Base-by-base conservation (phyloP, 306 rosid genomes). In the Corylus heterophylla region DNA sequence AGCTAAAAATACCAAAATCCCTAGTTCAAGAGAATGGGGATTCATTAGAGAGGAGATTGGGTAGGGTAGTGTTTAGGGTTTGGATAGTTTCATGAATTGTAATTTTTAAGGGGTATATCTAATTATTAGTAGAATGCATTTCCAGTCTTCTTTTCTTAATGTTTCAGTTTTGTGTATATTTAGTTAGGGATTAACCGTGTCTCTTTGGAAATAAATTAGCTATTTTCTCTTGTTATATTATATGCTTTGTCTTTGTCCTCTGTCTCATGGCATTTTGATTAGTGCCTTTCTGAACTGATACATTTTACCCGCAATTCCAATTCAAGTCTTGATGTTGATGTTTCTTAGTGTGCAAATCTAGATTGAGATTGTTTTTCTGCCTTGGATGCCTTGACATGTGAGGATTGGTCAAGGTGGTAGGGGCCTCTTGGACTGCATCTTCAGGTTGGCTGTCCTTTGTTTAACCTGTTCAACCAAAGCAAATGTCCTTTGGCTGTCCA, bases 131-230 rank as follows among this genome's bases (percentile, higher is more conserved):
- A 72, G 84, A 73, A 78, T 76, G 82, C 31, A 54, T 51, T 55
- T 54, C 42, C 39, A 39, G 58, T 74, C 76, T 76, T 74, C 42
- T 71, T 39, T 80, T 68, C 31, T 83, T 76, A 62, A 79, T 66
- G 4, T 42, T 67, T 67, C 72, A 9, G 72, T 45, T 51, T 29
- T 84, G 94, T 88, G 81, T 37, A 89, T 84, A 88, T 81, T 82
- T 88, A 80, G 82, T 76, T 82, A 76, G 80, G 68, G 67, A 62
- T 52, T 81, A 71, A 73, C 70, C 73, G 35, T 67, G 62, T 63
- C 76, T 52, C 78, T 50, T 80, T 73, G 76, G 82, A 69, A 82
- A 85, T 85, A 80, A 83, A 74, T 63, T 74, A 78, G 73, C 72
- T 61, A 71, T 50, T 69, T 56, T 68, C 56, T 76, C 25, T 22